A percentile compares a stretch with the other conserved stretches of the same genome.
These are phyloP conservation scores for Cladorrhinum sp. DNA, from an alignment of 2,329 filamentous ascomycete species.

Conservation along the genomic window DNA sequence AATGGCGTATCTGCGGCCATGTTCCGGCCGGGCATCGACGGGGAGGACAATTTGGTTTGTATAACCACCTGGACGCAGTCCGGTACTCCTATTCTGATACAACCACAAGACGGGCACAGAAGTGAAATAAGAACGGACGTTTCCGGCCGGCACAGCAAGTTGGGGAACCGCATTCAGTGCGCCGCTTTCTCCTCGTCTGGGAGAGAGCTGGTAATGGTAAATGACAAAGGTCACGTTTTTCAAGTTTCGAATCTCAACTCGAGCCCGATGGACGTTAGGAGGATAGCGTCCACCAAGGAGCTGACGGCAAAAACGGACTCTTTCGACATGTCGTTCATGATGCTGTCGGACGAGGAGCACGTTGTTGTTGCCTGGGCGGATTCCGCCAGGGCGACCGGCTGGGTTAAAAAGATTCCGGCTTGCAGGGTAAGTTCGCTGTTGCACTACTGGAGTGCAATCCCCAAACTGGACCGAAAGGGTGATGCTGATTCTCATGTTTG, in stretches of 20 bases:
- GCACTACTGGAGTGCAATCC: too few relatives aligned
- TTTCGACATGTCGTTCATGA: constrained; percentile 39
- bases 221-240: constrained; percentile 40
- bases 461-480: too few relatives aligned
- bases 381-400: constrained; percentile 32
- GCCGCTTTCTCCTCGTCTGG: constrained; percentile 39
- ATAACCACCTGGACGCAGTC: constrained; percentile 43
- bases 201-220: constrained; percentile 39
- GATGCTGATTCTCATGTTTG: not conserved
- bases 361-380: constrained; percentile 42
- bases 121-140: constrained; percentile 34
- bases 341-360: constrained; percentile 35
- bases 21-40: constrained; percentile 33
- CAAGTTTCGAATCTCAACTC: constrained; percentile 38
- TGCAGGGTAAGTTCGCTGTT: constrained; percentile 11
- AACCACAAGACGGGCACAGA: constrained; percentile 37
- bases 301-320: constrained; percentile 37
- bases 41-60: constrained; percentile 37
- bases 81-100: constrained; percentile 38
- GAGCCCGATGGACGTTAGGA: constrained; percentile 36
- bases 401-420: constrained; percentile 31
- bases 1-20: constrained; percentile 38
- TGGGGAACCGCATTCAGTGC: constrained; percentile 39
- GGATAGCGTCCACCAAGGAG: constrained; percentile 36
- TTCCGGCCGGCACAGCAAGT: constrained; percentile 31